Conservation (phyloP, 176 grass and related monocot genomes). For the Ensete ventricosum region DNA sequence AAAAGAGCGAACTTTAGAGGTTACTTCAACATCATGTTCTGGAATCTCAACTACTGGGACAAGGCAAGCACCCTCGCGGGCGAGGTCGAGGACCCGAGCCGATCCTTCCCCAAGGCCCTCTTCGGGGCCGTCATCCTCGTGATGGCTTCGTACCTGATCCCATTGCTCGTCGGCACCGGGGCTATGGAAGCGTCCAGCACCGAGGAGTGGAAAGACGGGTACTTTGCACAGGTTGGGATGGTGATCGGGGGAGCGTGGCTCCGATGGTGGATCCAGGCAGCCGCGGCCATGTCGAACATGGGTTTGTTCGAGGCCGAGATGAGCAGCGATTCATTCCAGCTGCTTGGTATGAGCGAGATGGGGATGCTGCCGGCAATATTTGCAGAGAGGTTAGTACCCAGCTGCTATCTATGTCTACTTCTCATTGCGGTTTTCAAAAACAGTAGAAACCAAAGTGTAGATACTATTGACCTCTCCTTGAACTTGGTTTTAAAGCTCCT, state of each 20-base stretch:
- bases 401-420: not conserved
- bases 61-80: slow-evolving; percentile 91
- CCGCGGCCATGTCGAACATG: slow-evolving; percentile 94
- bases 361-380: slow-evolving; percentile 86
- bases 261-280: slow-evolving; percentile 73
- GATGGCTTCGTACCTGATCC: slow-evolving; percentile 62
- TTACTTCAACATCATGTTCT: slow-evolving; percentile 97
- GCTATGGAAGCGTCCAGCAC: slow-evolving; percentile 47
- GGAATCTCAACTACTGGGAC: slow-evolving; percentile 99
- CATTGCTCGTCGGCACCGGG: slow-evolving; percentile 65
- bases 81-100: slow-evolving; percentile 54
- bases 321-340: slow-evolving; percentile 89
- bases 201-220: slow-evolving; percentile 73
- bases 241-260: slow-evolving; percentile 73
- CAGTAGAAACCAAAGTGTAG: no score
- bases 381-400: slow-evolving; percentile 36
- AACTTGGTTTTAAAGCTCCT: not conserved
- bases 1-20: slow-evolving; percentile 33
- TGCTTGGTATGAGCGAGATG: slow-evolving; percentile 89
- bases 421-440: not conserved
- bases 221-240: slow-evolving; percentile 65
- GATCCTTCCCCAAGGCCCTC: slow-evolving; percentile 63
- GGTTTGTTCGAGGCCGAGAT: slow-evolving; percentile 96
- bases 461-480: not conserved
- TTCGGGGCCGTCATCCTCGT: slow-evolving; percentile 65